Evolutionary conservation across 75 land plant species (phyloP).

Genomic region (Pinus taeda): DNA sequence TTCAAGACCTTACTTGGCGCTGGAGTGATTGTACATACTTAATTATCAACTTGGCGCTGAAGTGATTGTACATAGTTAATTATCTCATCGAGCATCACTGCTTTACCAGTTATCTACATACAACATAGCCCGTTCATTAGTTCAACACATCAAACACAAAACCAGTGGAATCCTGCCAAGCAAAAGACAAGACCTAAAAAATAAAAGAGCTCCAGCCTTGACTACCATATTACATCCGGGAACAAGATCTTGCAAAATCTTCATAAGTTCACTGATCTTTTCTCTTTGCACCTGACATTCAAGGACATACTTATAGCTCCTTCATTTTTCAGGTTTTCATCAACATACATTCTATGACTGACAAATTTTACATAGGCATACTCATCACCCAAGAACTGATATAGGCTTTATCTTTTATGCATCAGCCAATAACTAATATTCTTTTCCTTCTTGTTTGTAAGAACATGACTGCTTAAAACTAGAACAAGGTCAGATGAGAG

Average conservation of each 20-base stretch:
- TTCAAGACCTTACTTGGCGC: constrained; percentile 33
- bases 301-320: neutral
- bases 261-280: constrained; percentile 40
- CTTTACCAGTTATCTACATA: constrained; percentile 80
- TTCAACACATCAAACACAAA: constrained; percentile 1
- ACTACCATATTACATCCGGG: constrained; percentile 20
- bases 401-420: no score
- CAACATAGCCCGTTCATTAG: neutral
- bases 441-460: no score
- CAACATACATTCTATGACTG: no score
- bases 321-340: neutral
- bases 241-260: constrained; percentile 31
- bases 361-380: no score
- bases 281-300: constrained; percentile 27
- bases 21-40: constrained; percentile 90
- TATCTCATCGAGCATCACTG: constrained; percentile 86
- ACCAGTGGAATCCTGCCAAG: neutral
- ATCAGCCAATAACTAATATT: no score
- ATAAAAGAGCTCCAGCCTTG: neutral
- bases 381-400: no score
- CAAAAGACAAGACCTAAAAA: neutral
- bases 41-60: constrained; percentile 75
- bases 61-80: constrained; percentile 90
- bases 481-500: no score
- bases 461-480: no score